Evolutionary conservation across 2,329 filamentous ascomycete species (phyloP), one percentile per base, ranked within the genome.

Genomic region (Mycosphaerelloides madeirae): DNA sequence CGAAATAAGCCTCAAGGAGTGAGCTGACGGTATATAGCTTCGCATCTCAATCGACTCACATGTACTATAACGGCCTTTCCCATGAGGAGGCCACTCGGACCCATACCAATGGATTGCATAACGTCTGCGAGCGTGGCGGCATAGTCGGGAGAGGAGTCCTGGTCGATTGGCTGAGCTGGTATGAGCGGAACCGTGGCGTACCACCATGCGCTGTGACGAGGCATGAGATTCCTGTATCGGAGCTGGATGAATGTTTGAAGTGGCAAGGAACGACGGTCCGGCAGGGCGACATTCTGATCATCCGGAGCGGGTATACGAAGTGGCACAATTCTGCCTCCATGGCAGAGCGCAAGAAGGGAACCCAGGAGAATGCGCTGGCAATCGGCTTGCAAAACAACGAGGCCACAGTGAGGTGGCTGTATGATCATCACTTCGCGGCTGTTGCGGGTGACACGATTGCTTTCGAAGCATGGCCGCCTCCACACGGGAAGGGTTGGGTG

Each of bases 71-170:
- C n/a, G 55, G 56, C 9, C 46, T 57, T 11, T 49, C 49, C 2
- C 55, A 55, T 22, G 53, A 53, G 7, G 51, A 55, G 20, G 52
- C 53, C 0, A 12, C 39, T 9, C 37, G 31, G 15, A 49, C 28
- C 20, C 40, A 32, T 16, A 54, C 38, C 25, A 57, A 56, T 18
- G 49, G 53, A 11, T 54, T 54, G 15, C 49, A 74, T 45, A 72
- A 75, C 45, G 77, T 74, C 73, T 73, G 76, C 44, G 55, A 66
- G 2, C 62, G 63, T 1, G 76, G 76, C 15, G 75, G 74, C 3
- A 57, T 79, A 2, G 74, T 75, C 3, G 75, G 69, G 0, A 68
- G 78, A 3, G 78, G 76, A 4, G 71, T 80, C 0, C 61, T 81
- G 9, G 64, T 81, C 32, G 78, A 81, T 60, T 80, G 52, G 49